Conservation (phyloP, 129 eudicot species). For the Flaveria robusta region DNA sequence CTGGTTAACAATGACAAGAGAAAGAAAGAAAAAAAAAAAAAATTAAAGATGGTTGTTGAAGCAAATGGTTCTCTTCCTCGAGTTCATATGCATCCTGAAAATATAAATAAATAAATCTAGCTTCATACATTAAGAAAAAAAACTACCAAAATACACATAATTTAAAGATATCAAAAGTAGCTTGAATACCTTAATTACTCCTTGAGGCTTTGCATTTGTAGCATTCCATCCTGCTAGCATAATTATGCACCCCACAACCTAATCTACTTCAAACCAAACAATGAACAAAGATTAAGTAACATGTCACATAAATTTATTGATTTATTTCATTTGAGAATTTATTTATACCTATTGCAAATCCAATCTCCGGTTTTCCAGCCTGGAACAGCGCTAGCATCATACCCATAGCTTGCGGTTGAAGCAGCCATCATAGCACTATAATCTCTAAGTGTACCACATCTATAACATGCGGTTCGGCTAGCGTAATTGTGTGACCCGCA, state of each 20-base stretch:
- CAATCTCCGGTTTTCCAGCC: slow-evolving; percentile 96
- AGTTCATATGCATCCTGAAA: slow-evolving; percentile 31
- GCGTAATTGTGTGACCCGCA: slow-evolving; percentile 93
- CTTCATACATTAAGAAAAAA: not conserved
- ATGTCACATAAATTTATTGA: not conserved
- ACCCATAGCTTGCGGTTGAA: slow-evolving; percentile 45
- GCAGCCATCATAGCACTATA: slow-evolving; percentile 47
- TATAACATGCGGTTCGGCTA: slow-evolving; percentile 73
- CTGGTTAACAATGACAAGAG: not conserved
- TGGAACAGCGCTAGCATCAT: slow-evolving; percentile 47
- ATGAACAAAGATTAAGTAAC: slow-evolving; percentile 13
- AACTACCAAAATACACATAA: not conserved
- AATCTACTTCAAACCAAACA: slow-evolving; percentile 43
- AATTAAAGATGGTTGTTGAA: not conserved
- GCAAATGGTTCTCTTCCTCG: slow-evolving; percentile 25
- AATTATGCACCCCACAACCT: slow-evolving; percentile 90
- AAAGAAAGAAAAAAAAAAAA: not conserved
- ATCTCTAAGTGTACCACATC: slow-evolving; percentile 68
- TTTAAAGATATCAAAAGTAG: not conserved
- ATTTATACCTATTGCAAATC: slow-evolving; percentile 77
- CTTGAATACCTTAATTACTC: slow-evolving; percentile 27
- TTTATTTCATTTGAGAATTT: not conserved
- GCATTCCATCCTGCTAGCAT: slow-evolving; percentile 89
- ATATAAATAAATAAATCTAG: not conserved
- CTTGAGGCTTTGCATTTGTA: slow-evolving; percentile 69